These are phyloP conservation scores for Arabidopsis arenosa DNA, from an alignment of 345 rosid genomes.

Conservation along the genomic window DNA sequence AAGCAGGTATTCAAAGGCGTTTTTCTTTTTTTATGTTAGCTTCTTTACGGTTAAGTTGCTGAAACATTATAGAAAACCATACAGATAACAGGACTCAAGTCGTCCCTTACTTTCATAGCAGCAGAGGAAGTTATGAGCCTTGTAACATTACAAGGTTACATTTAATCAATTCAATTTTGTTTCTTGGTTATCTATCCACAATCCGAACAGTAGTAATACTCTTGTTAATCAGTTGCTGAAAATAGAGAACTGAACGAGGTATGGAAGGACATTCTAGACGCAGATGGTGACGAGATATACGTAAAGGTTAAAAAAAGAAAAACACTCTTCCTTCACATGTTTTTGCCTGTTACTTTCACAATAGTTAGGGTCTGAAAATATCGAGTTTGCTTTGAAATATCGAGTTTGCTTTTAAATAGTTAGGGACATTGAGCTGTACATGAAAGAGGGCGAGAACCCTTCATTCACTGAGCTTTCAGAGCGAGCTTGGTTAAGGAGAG, in stretches of 20 bases:
- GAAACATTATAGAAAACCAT: conserved; percentile 29
- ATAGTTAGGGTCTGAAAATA: conserved; percentile 15
- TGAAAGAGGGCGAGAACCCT: conserved; percentile 81
- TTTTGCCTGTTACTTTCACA: too few relatives aligned
- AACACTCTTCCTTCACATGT: neutral
- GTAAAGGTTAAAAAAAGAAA: conserved; percentile 69
- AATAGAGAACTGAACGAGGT: conserved; percentile 85
- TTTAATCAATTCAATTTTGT: neutral
- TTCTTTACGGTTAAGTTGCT: neutral
- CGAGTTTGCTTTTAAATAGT: conserved; percentile 38
- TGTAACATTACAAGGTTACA: conserved; percentile 93
- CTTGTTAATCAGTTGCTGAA: conserved; percentile 67
- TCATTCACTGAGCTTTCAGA: conserved; percentile 82
- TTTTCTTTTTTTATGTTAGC: conserved; percentile 14
- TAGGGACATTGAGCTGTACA: conserved; percentile 84
- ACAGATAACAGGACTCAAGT: conserved; percentile 83
- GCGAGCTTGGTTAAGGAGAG: conserved; percentile 75
- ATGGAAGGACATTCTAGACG: conserved; percentile 90
- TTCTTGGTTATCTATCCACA: neutral
- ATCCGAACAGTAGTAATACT: conserved; percentile 3
- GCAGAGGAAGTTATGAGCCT: conserved; percentile 98
- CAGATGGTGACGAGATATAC: conserved; percentile 97
- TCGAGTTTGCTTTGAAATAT: conserved; percentile 8
- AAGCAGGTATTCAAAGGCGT: conserved; percentile 67
- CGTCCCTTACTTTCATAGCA: conserved; percentile 82